phyloP scores from a whole-genome alignment of 129 eudicot species.

The Escallonia rubra region DNA sequence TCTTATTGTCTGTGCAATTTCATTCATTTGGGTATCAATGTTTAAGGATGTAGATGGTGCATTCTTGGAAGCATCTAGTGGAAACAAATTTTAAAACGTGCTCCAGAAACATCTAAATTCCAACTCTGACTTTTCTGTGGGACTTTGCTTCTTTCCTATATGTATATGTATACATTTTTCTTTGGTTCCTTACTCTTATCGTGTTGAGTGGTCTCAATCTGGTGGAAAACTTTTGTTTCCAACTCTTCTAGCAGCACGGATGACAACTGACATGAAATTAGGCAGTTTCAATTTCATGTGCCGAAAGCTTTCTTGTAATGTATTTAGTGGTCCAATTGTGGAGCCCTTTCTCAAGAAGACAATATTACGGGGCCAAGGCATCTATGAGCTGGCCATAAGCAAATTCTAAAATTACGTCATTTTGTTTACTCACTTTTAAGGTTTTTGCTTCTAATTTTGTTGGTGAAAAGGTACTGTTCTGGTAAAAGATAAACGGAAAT shows the following conservation, averaged over 20 bases:
- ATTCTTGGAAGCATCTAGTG: too few relatives aligned
- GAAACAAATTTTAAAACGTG: too few relatives aligned
- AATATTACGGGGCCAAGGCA: not conserved
- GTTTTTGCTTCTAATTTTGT: not conserved
- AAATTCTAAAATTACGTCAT: not conserved
- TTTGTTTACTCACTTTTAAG: not conserved
- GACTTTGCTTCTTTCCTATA: not conserved
- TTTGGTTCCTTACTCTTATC: too few relatives aligned
- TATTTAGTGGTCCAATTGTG: conserved; percentile 2
- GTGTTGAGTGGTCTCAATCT: not conserved
- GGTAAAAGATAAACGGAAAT: not conserved
- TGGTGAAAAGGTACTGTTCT: not conserved
- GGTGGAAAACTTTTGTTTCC: not conserved
- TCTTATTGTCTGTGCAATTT: too few relatives aligned
- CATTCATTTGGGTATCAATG: too few relatives aligned
- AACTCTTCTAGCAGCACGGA: not conserved
- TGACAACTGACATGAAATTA: conserved; percentile 6
- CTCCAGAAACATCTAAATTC: too few relatives aligned
- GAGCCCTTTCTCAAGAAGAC: too few relatives aligned
- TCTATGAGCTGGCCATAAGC: not conserved
- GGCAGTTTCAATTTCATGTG: conserved; percentile 1
- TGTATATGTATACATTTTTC: too few relatives aligned
- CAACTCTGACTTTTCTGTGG: not conserved
- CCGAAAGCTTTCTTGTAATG: not conserved
- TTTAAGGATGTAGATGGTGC: too few relatives aligned